A percentile compares a stretch with the other conserved stretches of the same genome.
Evolutionary conservation across 1,139 yeast species (phyloP).

Genomic region (Yamadazyma atmosphaerica): DNA sequence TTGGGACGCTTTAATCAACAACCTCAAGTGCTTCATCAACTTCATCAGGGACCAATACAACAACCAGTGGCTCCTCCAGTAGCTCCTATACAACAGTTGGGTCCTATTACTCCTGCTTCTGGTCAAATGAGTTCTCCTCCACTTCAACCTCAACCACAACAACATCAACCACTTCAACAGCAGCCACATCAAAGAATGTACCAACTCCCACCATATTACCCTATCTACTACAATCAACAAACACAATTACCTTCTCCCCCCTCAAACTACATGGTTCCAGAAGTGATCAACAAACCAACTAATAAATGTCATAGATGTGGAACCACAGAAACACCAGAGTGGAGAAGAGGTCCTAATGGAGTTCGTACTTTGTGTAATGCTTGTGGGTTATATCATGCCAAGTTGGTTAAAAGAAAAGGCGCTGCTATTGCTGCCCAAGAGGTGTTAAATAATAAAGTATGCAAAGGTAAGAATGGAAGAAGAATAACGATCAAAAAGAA

Average conservation of each 20-base stretch:
- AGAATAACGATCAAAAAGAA: slow-evolving; percentile 40
- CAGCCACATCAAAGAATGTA: slow-evolving; percentile 10
- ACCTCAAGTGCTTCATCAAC: slow-evolving; percentile 1
- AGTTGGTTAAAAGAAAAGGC: slow-evolving; percentile 66
- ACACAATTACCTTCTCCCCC: slow-evolving; percentile 13
- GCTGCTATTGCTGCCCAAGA: slow-evolving; percentile 60
- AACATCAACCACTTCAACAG: slow-evolving; percentile 35
- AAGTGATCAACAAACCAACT: slow-evolving; percentile 37
- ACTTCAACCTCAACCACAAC: slow-evolving; percentile 21
- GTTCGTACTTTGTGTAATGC: slow-evolving; percentile 86
- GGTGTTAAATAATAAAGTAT: slow-evolving; percentile 44
- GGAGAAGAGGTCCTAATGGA: slow-evolving; percentile 90
- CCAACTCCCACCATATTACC: slow-evolving; percentile 17
- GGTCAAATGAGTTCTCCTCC: slow-evolving; percentile 13
- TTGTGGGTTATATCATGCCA: slow-evolving; percentile 83
- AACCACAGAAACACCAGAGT: slow-evolving; percentile 84
- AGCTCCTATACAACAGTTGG: slow-evolving; percentile 11
- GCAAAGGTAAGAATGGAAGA: slow-evolving; percentile 49
- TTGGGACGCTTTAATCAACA: neutral
- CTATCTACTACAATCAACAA: slow-evolving; percentile 15
- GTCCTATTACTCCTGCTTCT: neutral
- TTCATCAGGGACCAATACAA: slow-evolving; percentile 3
- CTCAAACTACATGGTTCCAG: slow-evolving; percentile 28
- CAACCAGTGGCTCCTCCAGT: slow-evolving; percentile 4
- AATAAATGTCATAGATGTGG: slow-evolving; percentile 56